Percentiles rank a stretch among this genome's conserved stretches.
Conservation (phyloP, 2,329 filamentous ascomycete species). For the Penicillium corylophilum region DNA sequence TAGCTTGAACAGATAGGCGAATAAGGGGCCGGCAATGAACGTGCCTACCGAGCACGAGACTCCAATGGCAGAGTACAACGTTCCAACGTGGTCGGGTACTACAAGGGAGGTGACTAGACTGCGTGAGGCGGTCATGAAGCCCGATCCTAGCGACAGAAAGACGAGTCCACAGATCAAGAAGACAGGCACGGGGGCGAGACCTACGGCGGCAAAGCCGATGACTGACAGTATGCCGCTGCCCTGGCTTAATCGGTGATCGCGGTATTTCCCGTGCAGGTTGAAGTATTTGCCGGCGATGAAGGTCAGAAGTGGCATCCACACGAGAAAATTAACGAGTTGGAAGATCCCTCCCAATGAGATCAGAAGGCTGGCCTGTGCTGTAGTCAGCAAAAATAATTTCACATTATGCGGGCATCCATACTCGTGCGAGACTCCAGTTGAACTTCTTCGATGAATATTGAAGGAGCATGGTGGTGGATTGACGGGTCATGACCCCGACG, state of each 20-base stretch:
- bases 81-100: constrained; percentile 26
- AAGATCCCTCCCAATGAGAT: constrained; percentile 28
- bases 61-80: constrained; percentile 28
- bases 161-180: constrained; percentile 23
- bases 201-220: constrained; percentile 22
- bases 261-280: constrained; percentile 18
- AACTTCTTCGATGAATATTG: constrained; percentile 33
- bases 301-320: constrained; percentile 24
- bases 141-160: constrained; percentile 25
- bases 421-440: constrained; percentile 28
- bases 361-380: constrained; percentile 26
- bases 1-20: constrained; percentile 26
- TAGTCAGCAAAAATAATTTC: constrained; percentile 5
- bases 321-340: constrained; percentile 19
- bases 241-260: constrained; percentile 25
- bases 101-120: constrained; percentile 31
- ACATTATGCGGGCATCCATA: constrained; percentile 8
- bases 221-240: constrained; percentile 17
- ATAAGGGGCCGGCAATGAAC: constrained; percentile 26
- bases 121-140: constrained; percentile 23
- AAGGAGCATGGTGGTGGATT: constrained; percentile 25
- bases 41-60: constrained; percentile 22
- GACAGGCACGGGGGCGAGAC: constrained; percentile 15
- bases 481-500: constrained; percentile 22
- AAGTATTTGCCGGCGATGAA: constrained; percentile 16